Evolutionary conservation across 116 monocot genomes (phyloP), one percentile per base, ranked within the genome.

Genomic region (Phalaenopsis hybrid): DNA sequence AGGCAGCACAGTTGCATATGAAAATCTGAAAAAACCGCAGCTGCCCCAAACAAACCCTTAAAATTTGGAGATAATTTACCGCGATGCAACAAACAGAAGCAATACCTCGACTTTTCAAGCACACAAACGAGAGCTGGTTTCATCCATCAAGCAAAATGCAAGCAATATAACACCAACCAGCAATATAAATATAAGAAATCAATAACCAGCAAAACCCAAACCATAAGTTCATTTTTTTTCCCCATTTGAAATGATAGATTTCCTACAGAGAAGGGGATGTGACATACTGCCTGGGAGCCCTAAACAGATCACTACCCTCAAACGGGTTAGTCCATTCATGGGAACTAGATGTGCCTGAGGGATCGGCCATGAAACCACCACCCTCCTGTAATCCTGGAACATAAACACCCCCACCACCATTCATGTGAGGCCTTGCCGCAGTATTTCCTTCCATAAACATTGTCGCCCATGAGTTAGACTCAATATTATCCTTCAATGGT

Each of bases 281-380:
- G 88, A 88, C 91, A 85, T 77, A 88, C 83, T 87, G 85, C 77
- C 91, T 88, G 15, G 87, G 83, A 41, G 79, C 84, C 50, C 94
- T 86, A 75, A 92, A 85, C 1, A 91, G 82, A 65, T 91, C 91
- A 21, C 83, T 87, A 81, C 88, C 92, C 16, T 68, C 81, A 76
- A 92, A 94, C 0, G 90, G 88, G 17, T 85, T 87, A 8, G 80
- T 87, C 90, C 92, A 94, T 78, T 90, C 90, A 4, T 68, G 48
- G 8, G 88, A 81, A 9, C 86, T 84, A 10, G 74, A 75, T 5
- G 83, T 13, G 8, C 51, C 46, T 3, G 77, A 61, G 44, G 75
- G 44, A 23, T 84, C 88, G 0, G 75, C 37, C 49, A 80, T 23
- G 25, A 81, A 34, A 63, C 57, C 78, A 31, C 51, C 33, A 77